Base-by-base conservation (phyloP, 257 asterid species). In the Gentiana dahurica region DNA sequence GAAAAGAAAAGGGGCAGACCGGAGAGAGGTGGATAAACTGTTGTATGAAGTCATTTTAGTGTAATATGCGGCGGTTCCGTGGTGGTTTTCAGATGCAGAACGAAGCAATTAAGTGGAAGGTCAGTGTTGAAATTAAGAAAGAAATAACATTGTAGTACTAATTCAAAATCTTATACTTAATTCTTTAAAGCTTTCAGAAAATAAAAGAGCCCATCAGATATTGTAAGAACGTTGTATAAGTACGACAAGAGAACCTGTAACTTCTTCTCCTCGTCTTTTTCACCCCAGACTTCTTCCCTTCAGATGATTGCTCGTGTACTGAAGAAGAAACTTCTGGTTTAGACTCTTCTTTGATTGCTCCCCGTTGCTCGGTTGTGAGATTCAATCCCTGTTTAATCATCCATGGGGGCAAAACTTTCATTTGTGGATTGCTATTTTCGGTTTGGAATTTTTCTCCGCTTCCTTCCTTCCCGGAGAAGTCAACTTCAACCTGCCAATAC, bases 331-430 rank as follows among this genome's bases (percentile, higher is more conserved):
- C 64, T 71, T 76, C 32, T 60, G 64, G 24, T 24, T 24, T 24
- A 24, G 24, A 24, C 24, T 24, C 69, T 81, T 94, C 52, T 54
- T 74, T 76, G 76, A 77, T 50, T 72, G 80, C 87, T 57, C 99
- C 99, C 4, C 86, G 95, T 65, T 88, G 99, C 85, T 88, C 99
- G 63, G 69, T 79, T 10, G 95, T 78, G 63, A 85, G 93, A 60
- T 72, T 81, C 99, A 92, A 88, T 59, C 97, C 97, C 69, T 80
- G 74, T 77, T 55, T 85, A 59, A 92, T 81, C 99, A 92, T 88
- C 99, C 97, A 92, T 32, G 97, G 95, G 64, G 99, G 99, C 76
- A 88, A 79, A 41, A 83, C 85, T 77, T 92, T 88, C 81, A 62
- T 73, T 34, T 87, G 87, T 44, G 81, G 41, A 65, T 48, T 75